Percentiles rank a stretch among this genome's conserved stretches.
These are phyloP conservation scores for Neonectria ditissima DNA, from an alignment of 2,329 filamentous ascomycete species.

Conservation along the genomic window DNA sequence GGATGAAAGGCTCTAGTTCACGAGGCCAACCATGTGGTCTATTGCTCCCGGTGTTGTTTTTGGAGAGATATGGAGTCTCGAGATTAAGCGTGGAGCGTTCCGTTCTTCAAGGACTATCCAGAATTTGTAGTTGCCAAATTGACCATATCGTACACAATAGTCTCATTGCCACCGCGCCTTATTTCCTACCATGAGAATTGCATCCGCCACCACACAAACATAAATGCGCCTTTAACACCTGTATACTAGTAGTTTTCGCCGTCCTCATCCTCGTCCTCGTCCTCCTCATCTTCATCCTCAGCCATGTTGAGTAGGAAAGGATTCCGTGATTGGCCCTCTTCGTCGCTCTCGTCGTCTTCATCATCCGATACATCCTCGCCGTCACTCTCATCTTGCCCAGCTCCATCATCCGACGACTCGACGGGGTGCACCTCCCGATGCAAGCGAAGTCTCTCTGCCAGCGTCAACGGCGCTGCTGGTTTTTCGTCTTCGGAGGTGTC, in stretches of 20 bases:
- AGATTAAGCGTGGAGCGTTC: too few species aligned
- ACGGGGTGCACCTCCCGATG: conserved; percentile 17
- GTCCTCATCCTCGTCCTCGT: conserved; percentile 43
- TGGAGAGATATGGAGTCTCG: too few species aligned
- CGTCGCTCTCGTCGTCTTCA: conserved; percentile 37
- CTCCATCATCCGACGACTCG: conserved; percentile 4
- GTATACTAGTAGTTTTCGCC: conserved; percentile 31
- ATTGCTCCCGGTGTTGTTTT: conserved; percentile 1
- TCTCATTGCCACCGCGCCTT: not conserved
- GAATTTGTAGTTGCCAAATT: not conserved
- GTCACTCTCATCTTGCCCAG: conserved; percentile 32
- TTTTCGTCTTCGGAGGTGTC: conserved; percentile 25
- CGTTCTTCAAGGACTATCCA: too few species aligned
- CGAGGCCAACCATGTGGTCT: conserved; percentile 29
- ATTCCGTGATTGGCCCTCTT: conserved; percentile 34
- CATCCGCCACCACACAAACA: not conserved
- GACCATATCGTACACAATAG: not conserved
- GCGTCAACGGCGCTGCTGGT: conserved; percentile 1
- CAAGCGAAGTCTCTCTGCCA: conserved; percentile 21
- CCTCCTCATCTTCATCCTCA: conserved; percentile 49
- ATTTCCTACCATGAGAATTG: not conserved
- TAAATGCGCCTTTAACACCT: conserved; percentile 10
- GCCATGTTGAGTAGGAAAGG: conserved; percentile 50
- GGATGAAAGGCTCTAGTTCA: conserved; percentile 33
- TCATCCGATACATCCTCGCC: conserved; percentile 33